A percentile compares a stretch with the other conserved stretches of the same genome.
phyloP scores from a whole-genome alignment of 495 filamentous ascomycete genomes.

The Aspergillus carlsbadensis region DNA sequence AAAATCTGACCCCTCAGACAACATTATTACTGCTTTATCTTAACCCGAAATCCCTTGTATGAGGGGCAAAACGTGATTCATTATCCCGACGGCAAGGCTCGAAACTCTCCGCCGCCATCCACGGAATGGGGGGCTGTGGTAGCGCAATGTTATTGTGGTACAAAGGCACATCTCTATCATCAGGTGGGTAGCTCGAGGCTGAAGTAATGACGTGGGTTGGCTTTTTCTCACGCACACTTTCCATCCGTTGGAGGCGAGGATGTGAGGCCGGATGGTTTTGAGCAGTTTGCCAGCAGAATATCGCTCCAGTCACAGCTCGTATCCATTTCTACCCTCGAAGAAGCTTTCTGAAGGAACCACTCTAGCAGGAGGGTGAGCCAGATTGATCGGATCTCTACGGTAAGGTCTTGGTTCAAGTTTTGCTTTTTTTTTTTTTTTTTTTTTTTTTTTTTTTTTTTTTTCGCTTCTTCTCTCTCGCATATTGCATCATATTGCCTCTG shows the following conservation, averaged over 20 bases:
- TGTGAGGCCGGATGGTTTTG: background rate
- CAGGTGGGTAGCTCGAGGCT: conserved; percentile 11
- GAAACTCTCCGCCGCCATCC: conserved; percentile 4
- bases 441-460: background rate
- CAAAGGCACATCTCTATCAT: conserved; percentile 3
- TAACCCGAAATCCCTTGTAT: background rate
- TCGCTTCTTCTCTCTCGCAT: background rate
- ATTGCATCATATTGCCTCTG: too few species aligned
- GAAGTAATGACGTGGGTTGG: conserved; percentile 12
- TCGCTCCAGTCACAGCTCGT: too few species aligned
- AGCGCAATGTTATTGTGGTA: conserved; percentile 8
- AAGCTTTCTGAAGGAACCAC: too few species aligned
- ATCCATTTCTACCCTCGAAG: too few species aligned
- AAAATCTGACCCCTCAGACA: background rate
- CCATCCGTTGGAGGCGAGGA: conserved; percentile 1
- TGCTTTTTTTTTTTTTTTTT: background rate
- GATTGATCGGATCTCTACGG: too few species aligned
- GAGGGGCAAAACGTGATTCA: conserved; percentile 1
- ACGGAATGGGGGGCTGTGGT: conserved; percentile 4
- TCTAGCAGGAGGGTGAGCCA: too few species aligned
- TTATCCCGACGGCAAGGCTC: conserved; percentile 1
- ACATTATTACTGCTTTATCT: background rate
- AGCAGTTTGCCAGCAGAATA: too few species aligned
- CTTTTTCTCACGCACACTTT: background rate
- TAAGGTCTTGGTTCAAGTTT: background rate